Evolutionary conservation across 306 rosid genomes (phyloP), one percentile per base, ranked within the genome.

Genomic region (Oemleria cerasiformis): DNA sequence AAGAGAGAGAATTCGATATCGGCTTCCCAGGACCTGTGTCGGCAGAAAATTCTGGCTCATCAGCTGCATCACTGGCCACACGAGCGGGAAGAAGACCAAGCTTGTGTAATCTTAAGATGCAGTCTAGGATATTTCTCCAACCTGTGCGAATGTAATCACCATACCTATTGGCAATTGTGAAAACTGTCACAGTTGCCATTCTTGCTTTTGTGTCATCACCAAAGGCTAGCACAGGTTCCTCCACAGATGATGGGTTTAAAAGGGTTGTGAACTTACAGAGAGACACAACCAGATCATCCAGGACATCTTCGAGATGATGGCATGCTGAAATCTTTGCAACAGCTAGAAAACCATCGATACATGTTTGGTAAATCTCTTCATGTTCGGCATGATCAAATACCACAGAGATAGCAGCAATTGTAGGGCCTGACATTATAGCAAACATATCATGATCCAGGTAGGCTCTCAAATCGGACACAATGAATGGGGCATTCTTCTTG

Each of bases 251-350:
- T 5, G 97, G 96, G 78, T 88, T 89, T 84, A 91, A 76, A 73
- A 94, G 96, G 17, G 97, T 89, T 64, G 99, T 94, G 84, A 94
- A 94, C 82, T 94, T 94, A 77, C 99, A 94, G 30, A 94, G 95
- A 50, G 99, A 94, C 66, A 94, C 96, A 69, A 94, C 99, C 77
- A 94, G 90, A 88, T 94, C 97, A 73, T 94, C 97, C 60, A 94
- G 90, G 68, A 94, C 99, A 78, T 91, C 99, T 88, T 91, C 99
- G 73, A 94, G 97, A 85, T 94, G 99, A 82, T 94, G 96, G 73
- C 97, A 89, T 48, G 99, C 96, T 13, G 99, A 89, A 77, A 94
- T 94, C 86, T 94, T 91, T 57, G 99, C 99, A 73, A 94, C 80
- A 47, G 96, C 99, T 59, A 91, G 77, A 83, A 94, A 94, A 78